Evolutionary conservation across 2,329 filamentous ascomycete species (phyloP).

Genomic region (Hypoxylon sp.): DNA sequence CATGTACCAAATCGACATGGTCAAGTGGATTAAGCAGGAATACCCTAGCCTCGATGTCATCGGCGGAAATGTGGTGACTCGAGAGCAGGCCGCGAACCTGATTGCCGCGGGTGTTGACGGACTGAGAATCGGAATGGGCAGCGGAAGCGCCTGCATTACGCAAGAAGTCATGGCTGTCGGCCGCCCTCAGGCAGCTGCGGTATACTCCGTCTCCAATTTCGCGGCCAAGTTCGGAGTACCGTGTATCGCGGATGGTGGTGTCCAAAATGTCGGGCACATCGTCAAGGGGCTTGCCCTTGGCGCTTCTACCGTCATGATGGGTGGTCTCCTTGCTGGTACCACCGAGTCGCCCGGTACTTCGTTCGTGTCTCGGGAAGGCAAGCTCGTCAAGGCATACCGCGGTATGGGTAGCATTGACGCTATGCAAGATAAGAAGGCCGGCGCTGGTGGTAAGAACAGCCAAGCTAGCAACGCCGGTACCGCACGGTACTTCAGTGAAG

Average conservation of each 20-base stretch:
- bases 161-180: constrained; percentile 99
- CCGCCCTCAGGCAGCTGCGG: constrained; percentile 92
- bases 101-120: constrained; percentile 96
- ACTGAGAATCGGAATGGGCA: constrained; percentile 98
- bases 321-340: constrained; percentile 94
- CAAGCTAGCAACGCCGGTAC: constrained; percentile 93
- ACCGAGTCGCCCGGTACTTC: constrained; percentile 98
- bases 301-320: constrained; percentile 99
- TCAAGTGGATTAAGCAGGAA: constrained; percentile 92
- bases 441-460: constrained; percentile 75
- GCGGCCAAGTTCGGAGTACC: constrained; percentile 94
- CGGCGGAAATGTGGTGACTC: constrained; percentile 97
- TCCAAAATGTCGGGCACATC: constrained; percentile 98
- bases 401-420: constrained; percentile 99
- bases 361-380: constrained; percentile 94
- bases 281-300: constrained; percentile 97
- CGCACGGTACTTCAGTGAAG: constrained; percentile 97
- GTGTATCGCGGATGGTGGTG: constrained; percentile 96
- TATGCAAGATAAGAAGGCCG: constrained; percentile 99
- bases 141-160: constrained; percentile 97
- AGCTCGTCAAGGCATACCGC: constrained; percentile 98
- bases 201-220: constrained; percentile 90
- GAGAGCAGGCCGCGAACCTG: constrained; percentile 91
- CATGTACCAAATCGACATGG: constrained; percentile 98
- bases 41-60: constrained; percentile 93